These are phyloP conservation scores for Ramalina intermedia DNA, from an alignment of 495 filamentous ascomycete species.

Conservation along the genomic window DNA sequence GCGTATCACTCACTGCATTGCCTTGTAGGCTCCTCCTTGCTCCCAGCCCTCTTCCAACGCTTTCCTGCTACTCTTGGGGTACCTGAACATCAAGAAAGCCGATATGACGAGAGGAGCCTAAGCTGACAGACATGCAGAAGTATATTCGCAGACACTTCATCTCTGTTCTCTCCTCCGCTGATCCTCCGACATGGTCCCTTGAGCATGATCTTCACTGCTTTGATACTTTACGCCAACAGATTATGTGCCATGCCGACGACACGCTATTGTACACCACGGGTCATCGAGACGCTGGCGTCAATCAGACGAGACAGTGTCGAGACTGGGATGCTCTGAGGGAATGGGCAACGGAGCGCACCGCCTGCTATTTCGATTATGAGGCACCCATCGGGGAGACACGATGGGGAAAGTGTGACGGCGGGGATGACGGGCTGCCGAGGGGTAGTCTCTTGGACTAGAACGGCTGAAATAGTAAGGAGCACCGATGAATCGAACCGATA, in stretches of 20 bases:
- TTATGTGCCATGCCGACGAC: constrained; percentile 5
- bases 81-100: too few species aligned
- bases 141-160: too few species aligned
- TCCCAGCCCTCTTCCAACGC: too few species aligned
- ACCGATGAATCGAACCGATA: too few species aligned
- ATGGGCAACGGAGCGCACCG: constrained; percentile 6
- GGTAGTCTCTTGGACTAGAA: too few species aligned
- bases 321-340: constrained; percentile 8
- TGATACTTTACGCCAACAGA: constrained; percentile 7
- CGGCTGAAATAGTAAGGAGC: constrained; percentile 9
- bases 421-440: too few species aligned
- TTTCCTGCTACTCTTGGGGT: too few species aligned
- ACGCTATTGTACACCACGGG: constrained; percentile 11
- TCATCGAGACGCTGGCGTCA: constrained; percentile 2
- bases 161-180: neutral
- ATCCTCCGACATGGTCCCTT: neutral
- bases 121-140: neutral
- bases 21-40: neutral
- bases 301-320: constrained; percentile 7
- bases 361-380: too few species aligned
- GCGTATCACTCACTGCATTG: constrained; percentile 18
- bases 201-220: constrained; percentile 10
- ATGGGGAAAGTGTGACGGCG: too few species aligned
- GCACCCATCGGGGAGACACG: too few species aligned
- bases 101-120: too few species aligned